Percentiles rank a stretch among this genome's conserved stretches.
Conservation (phyloP, 495 filamentous ascomycete species). For the Bathelium albidoporum region DNA sequence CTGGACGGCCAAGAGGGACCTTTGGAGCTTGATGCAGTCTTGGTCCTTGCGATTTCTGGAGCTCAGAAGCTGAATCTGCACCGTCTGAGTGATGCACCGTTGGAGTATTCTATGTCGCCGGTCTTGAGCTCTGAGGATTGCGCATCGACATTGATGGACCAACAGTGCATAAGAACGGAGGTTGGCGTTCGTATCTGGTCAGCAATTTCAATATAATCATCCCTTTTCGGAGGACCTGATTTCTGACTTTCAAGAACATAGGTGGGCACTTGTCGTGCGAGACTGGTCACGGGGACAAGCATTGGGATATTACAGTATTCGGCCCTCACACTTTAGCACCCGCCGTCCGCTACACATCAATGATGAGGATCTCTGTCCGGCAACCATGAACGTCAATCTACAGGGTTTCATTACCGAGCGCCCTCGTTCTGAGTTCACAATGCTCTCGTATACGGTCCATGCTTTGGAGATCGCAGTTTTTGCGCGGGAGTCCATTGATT, state of each 20-base stretch:
- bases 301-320: constrained; percentile 25
- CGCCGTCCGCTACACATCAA: constrained; percentile 52
- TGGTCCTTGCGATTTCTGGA: constrained; percentile 28
- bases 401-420: constrained; percentile 17
- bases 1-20: constrained; percentile 22
- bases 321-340: constrained; percentile 50
- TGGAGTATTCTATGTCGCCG: background rate
- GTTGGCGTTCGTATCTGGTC: background rate
- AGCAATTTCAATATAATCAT: background rate
- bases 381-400: background rate
- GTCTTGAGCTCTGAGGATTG: background rate
- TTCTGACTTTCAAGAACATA: background rate
- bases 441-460: constrained; percentile 26
- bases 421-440: constrained; percentile 27
- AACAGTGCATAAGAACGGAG: background rate
- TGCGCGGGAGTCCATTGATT: constrained; percentile 24
- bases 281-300: constrained; percentile 25
- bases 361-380: constrained; percentile 61
- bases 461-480: constrained; percentile 19
- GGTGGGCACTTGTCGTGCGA: constrained; percentile 26
- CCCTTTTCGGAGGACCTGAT: no score
- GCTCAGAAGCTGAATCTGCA: constrained; percentile 27
- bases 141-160: background rate
- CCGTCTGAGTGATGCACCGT: constrained; percentile 20
- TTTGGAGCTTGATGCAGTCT: constrained; percentile 22